Evolutionary conservation across 140 eudicot genomes (phyloP).

Genomic region (Erigeron philadelphicus): DNA sequence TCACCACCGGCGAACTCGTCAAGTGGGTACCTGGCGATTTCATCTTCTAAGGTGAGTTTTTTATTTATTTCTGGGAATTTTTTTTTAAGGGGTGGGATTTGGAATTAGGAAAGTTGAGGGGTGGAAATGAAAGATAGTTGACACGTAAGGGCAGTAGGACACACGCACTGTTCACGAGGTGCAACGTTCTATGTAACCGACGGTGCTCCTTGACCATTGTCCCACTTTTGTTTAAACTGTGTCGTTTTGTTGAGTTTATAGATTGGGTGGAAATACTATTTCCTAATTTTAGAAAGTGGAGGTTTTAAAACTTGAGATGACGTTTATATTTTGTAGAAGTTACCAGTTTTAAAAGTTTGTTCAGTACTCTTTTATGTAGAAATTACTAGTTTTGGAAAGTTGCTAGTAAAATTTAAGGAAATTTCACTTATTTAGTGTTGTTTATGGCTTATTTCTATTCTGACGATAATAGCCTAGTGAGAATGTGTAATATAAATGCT

Average conservation of each 20-base stretch:
- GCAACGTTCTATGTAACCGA: conserved; percentile 16
- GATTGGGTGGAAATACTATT: not conserved
- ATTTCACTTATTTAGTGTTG: no score
- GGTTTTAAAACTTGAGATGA: no score
- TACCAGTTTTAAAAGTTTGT: no score
- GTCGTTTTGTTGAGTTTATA: conserved; percentile 14
- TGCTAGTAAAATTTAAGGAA: no score
- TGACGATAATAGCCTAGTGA: no score
- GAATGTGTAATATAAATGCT: no score
- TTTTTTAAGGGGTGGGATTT: not conserved
- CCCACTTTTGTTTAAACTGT: not conserved
- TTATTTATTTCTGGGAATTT: not conserved
- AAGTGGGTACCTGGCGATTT: conserved; percentile 63
- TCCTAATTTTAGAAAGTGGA: conserved; percentile 2
- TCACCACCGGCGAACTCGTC: conserved; percentile 53
- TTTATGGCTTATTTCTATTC: no score
- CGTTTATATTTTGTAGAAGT: no score
- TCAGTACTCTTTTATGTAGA: no score
- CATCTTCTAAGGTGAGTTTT: conserved; percentile 50
- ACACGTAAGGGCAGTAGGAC: conserved; percentile 14
- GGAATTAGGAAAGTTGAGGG: not conserved
- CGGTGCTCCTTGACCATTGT: conserved; percentile 18
- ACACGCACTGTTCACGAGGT: conserved; percentile 9
- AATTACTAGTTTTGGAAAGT: no score
- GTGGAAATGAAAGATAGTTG: not conserved